Evolutionary conservation across 2,329 filamentous ascomycete genomes (phyloP), one percentile per base, ranked within the genome.

Genomic region (Penicillium rolfsii): DNA sequence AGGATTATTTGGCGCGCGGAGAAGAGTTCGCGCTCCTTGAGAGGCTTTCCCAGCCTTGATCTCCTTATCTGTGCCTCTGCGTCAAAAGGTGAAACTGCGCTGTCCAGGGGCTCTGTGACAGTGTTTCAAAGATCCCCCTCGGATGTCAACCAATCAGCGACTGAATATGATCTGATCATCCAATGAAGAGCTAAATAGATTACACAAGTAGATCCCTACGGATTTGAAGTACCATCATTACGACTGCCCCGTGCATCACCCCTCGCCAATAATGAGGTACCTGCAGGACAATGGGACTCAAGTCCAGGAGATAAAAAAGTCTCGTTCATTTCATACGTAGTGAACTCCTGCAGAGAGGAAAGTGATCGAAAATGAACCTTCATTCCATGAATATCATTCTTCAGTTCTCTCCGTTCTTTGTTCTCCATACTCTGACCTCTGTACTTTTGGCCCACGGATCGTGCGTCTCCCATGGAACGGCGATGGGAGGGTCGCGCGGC

Each of bases 401-500:
- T 9, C 40, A 11, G 40, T 19, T 19, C 9, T 35, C 33, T 35
- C 9, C 5, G 43, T 28, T n/a, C 35, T 36, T 11, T 8, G 8
- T 46, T 28, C 24, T 46, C 24, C 43, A 26, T 46, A 16, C 24
- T 46, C 43, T 26, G 26, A 19, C 19, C 19, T 19, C 19, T 22
- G 19, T 46, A 28, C 24, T 11, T 22, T 16, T 45, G 54, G n/a
- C 40, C 35, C 43, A 50, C 54, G 22, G 45, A 49, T 57, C 46
- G 46, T 7, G 26, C 45, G 30, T 30, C 35, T 50, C 30, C 55
- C 46, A 50, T 48, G 57, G 50, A 41, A 59, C 41, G n/a, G 19
- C 16, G 38, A 41, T 54, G 38, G 52, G 52, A 41, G 48, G 28
- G 48, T 26, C 16, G 35, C 26, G 30, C 19, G 54, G 35, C 46